Evolutionary conservation across 805 yeast genomes (phyloP).

Genomic region (Ogataea methanolica): DNA sequence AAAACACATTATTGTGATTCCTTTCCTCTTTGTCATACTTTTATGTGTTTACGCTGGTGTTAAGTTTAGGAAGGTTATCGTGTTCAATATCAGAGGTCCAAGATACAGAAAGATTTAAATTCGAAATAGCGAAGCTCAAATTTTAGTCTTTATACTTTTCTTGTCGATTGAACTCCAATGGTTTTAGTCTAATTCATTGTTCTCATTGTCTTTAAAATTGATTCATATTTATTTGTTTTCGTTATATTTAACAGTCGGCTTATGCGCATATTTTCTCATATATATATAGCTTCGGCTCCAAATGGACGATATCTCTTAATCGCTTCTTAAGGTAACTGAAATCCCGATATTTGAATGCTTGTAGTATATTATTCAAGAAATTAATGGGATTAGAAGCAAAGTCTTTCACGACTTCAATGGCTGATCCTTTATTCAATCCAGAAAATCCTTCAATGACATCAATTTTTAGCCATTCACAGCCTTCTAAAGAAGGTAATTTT

Average conservation of each 20-base stretch:
- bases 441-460: slow-evolving; percentile 35
- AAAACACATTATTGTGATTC: slow-evolving; percentile 13
- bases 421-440: slow-evolving; percentile 31
- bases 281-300: slow-evolving; percentile 14
- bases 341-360: slow-evolving; percentile 9
- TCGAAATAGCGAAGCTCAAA: no score
- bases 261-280: slow-evolving; percentile 12
- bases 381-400: slow-evolving; percentile 7
- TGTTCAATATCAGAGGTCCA: slow-evolving; percentile 23
- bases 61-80: slow-evolving; percentile 18
- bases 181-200: no score
- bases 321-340: slow-evolving; percentile 5
- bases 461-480: slow-evolving; percentile 40
- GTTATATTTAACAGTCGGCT: not conserved
- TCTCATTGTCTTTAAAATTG: not conserved
- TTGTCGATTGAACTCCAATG: no score
- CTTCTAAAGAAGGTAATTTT: slow-evolving; percentile 18
- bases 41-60: slow-evolving; percentile 9
- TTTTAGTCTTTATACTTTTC: not conserved
- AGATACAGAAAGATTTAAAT: slow-evolving; percentile 24
- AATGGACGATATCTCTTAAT: slow-evolving; percentile 1
- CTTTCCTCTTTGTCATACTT: slow-evolving; percentile 9
- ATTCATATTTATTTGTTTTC: not conserved
- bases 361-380: not conserved
- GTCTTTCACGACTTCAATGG: not conserved